Conservation (phyloP, 768 basidiomycete genomes). For the Udeniomyces megalosporus region DNA sequence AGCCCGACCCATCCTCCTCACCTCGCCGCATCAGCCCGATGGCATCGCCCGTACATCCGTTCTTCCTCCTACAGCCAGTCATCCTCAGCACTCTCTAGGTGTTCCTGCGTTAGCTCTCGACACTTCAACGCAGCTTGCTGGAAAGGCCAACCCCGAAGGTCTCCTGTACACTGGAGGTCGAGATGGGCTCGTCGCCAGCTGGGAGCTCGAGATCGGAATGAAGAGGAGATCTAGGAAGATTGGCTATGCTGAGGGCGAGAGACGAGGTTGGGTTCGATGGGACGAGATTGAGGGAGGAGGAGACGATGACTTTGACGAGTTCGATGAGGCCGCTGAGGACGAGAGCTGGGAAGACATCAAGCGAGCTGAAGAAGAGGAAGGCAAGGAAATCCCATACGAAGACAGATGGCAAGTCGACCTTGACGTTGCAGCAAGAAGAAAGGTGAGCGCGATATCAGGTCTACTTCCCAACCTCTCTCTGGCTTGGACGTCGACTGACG, state of each 20-base stretch:
- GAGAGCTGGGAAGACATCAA: not conserved
- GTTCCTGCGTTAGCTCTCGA: constrained; percentile 78
- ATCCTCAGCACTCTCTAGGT: constrained; percentile 74
- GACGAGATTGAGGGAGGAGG: constrained; percentile 64
- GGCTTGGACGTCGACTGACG: too few relatives aligned
- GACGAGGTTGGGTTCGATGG: constrained; percentile 28
- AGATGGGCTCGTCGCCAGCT: constrained; percentile 72
- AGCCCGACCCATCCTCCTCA: constrained; percentile 51
- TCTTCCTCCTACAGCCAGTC: constrained; percentile 23
- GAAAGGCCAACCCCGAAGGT: constrained; percentile 51
- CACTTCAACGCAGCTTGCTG: constrained; percentile 57
- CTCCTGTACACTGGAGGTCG: constrained; percentile 80
- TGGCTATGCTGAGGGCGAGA: constrained; percentile 19
- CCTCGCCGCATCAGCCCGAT: constrained; percentile 18
- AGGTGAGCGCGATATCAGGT: constrained; percentile 29
- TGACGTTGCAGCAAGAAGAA: constrained; percentile 32
- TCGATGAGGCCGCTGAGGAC: constrained; percentile 39
- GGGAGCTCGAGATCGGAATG: constrained; percentile 64
- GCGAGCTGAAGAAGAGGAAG: not conserved
- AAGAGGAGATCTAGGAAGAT: constrained; percentile 30
- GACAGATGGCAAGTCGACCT: constrained; percentile 64
- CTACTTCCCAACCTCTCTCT: too few relatives aligned
- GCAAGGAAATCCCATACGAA: constrained; percentile 42
- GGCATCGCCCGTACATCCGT: not conserved
- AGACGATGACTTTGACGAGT: constrained; percentile 55